Evolutionary conservation across 306 rosid species (phyloP), one percentile per base, ranked within the genome.

Genomic region (Canavalia ensiformis): DNA sequence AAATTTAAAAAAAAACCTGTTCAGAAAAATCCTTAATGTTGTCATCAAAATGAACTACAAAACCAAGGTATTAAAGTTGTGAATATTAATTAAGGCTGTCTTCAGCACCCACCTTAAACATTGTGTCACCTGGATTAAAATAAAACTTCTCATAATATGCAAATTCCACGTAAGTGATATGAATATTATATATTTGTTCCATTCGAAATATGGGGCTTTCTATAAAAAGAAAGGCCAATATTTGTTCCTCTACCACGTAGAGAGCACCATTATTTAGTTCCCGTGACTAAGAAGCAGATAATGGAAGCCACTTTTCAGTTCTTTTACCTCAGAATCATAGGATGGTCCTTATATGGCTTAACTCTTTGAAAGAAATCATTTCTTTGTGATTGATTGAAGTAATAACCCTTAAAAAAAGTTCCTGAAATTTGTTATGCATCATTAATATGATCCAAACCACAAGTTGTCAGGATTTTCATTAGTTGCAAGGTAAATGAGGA

Each of bases 191-290:
- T 81, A 89, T 97, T 95, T 45, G 97, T 91, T 84, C 95, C 94
- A 83, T 94, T 97, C 75, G 98, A 97, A 67, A 92, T 94, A 86
- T 94, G 97, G 54, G 98, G 88, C 86, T 94, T 94, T 80, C 98
- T 90, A 80, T 94, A 60, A 74, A 58, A 28, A 10, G 55, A 73
- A 74, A 62, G 49, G 12, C 28, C 54, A 52, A 56, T 30, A 74
- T 69, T 55, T 70, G 42, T 11, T 81, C 78, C 33, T 52, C 39
- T 30, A 49, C 30, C 72, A 55, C 51, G 6, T 30, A 41, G 60
- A 58, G 42, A 70, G 60, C 54, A 34, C 67, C 56, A 13, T 8
- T 50, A 13, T 29, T 71, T 25, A 55, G 66, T 65, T 78, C 63
- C 52, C 60, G 49, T 72, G 49, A 68, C 51, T 51, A 52, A 42